phyloP scores from a whole-genome alignment of 805 yeast species.

The Barnettozyma salicaria region DNA sequence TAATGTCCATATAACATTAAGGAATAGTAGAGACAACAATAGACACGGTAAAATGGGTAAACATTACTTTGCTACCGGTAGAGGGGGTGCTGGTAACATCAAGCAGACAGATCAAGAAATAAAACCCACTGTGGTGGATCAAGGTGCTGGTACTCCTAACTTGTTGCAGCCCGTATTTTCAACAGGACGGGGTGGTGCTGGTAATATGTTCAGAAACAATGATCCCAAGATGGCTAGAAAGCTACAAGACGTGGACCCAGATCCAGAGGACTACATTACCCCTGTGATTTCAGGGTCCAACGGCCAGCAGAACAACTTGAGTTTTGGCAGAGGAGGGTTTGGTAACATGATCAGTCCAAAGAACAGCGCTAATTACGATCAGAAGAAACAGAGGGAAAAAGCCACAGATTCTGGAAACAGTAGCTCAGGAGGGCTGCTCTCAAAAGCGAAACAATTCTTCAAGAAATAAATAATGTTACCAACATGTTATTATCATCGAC shows the following conservation, averaged over 20 bases:
- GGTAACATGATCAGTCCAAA: constrained; percentile 48
- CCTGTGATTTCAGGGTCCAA: constrained; percentile 35
- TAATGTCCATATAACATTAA: too few relatives aligned
- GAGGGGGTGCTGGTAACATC: constrained; percentile 78
- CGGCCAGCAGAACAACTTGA: constrained; percentile 24
- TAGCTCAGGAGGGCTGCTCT: constrained; percentile 31
- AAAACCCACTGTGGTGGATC: constrained; percentile 50
- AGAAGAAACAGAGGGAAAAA: constrained; percentile 20
- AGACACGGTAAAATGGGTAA: constrained; percentile 5
- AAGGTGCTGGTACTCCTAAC: constrained; percentile 58
- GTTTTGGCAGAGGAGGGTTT: constrained; percentile 60
- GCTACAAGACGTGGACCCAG: constrained; percentile 60
- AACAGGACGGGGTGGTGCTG: constrained; percentile 78
- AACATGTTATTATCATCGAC: background rate
- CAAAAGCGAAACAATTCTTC: constrained; percentile 42
- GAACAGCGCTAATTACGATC: constrained; percentile 23
- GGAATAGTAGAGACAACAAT: too few relatives aligned
- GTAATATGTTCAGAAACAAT: constrained; percentile 62
- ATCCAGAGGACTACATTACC: constrained; percentile 33
- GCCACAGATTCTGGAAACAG: constrained; percentile 20
- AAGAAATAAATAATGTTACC: constrained; percentile 21
- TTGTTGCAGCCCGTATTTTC: constrained; percentile 50
- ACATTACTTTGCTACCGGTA: constrained; percentile 56
- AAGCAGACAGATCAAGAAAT: constrained; percentile 38
- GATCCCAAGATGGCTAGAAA: constrained; percentile 53